A percentile compares a stretch with the other conserved stretches of the same genome.
Conservation (phyloP, 306 rosid genomes). For the Vigna nakashimae region DNA sequence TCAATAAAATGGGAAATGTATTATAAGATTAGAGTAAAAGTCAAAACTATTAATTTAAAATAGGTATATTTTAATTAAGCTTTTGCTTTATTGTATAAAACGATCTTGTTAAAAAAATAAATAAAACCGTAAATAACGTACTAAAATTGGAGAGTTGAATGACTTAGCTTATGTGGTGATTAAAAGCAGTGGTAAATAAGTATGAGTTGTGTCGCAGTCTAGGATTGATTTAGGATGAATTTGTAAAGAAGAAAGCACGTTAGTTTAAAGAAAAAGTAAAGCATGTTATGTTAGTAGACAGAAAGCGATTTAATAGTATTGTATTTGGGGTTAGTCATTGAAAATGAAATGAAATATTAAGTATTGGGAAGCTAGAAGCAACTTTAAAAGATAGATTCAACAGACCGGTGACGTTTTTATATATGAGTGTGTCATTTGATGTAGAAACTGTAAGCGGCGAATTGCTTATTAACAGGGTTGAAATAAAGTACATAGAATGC, state of each 20-base stretch:
- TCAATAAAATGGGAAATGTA: no score
- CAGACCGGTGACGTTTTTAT: not conserved
- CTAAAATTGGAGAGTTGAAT: no score
- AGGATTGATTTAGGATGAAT: not conserved
- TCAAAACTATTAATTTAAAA: no score
- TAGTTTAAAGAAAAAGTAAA: not conserved
- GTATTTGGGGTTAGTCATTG: conserved; percentile 28
- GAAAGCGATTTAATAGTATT: conserved; percentile 6
- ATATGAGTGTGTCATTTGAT: not conserved
- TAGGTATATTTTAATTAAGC: no score
- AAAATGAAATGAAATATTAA: conserved; percentile 29
- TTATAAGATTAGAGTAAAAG: no score
- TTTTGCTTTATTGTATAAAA: no score
- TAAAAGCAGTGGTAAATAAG: no score
- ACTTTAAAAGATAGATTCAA: not conserved
- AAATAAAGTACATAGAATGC: not conserved
- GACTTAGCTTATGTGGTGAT: no score
- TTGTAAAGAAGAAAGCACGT: not conserved
- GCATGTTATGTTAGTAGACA: not conserved
- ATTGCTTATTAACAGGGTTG: conserved; percentile 7
- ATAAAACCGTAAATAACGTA: no score
- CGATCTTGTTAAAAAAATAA: no score
- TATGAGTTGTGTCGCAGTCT: conserved; percentile 37
- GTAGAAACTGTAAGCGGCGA: conserved; percentile 33
- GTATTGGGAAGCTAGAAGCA: not conserved